Base-by-base conservation (phyloP, 345 rosid species). In the Hibiscus tridactylites region DNA sequence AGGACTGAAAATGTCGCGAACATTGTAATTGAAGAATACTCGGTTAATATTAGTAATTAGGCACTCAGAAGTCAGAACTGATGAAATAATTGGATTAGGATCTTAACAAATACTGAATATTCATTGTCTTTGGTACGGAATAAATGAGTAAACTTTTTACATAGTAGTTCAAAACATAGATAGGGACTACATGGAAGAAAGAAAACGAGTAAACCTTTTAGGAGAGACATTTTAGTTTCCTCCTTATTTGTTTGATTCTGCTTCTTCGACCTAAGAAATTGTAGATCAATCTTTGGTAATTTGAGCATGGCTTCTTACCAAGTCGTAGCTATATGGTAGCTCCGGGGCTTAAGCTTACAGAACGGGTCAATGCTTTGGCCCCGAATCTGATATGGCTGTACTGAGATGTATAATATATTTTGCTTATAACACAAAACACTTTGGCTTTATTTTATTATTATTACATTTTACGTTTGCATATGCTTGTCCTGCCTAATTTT, bases 401-500 rank as follows among this genome's bases (percentile, higher is more conserved):
- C 56, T 19, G 26, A 17, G 33, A 5, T 42, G 16, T 65, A 21
- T 65, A 13, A 21, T 5, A 44, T 65, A 5, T 26, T 13, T 66
- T 47, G 12, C 24, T 66, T 7, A 26, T 46, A 46, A 28, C 12
- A 26, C 47, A 12, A 56, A 10, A 19, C 15, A 29, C 19, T 12
- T 31, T 68, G 61, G 16, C 31, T 29, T 57, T 9, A 35, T 17
- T 56, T 37, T 53, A 11, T 3, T 9, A 12, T 29, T 47, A 28
- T 74, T 74, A 33, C 39, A 61, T 69, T 47, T 58, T 61, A 71
- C 58, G 29, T 54, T 42, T 3, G 28, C 39, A 15, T 57, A 19
- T 65, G 21, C 21, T 54, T 42, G 3, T 65, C 62, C 57, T 72
- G 64, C 75, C 83, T 83, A 75, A 79, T 83, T 60, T 77, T 76